Evolutionary conservation across 2,329 filamentous ascomycete species (phyloP).

Genomic region (Penicillium paneum): DNA sequence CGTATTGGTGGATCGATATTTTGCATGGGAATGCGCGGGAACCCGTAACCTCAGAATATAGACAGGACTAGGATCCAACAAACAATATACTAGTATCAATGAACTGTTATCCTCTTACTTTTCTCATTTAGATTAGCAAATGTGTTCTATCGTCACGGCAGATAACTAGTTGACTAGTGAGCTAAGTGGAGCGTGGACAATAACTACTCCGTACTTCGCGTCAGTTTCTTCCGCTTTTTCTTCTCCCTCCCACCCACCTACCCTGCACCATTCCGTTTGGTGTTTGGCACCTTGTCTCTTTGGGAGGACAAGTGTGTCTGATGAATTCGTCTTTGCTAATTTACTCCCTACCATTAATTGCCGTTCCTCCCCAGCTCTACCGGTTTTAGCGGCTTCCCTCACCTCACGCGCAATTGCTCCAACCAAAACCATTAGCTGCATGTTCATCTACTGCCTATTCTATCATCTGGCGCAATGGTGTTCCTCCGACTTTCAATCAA

Average conservation of each 20-base stretch:
- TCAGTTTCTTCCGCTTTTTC: slow-evolving; percentile 1
- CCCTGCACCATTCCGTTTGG: neutral
- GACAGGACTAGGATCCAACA: neutral
- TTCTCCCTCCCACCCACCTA: neutral
- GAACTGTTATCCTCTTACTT: neutral
- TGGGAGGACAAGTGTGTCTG: neutral
- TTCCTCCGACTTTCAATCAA: slow-evolving; percentile 38
- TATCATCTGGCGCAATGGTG: slow-evolving; percentile 25
- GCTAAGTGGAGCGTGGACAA: neutral
- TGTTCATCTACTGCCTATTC: neutral
- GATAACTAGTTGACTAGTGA: neutral
- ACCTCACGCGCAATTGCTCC: neutral
- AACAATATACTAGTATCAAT: neutral
- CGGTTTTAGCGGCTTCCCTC: neutral
- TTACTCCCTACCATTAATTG: neutral
- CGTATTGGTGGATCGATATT: neutral
- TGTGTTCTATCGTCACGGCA: neutral
- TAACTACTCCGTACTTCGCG: neutral
- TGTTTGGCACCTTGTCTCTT: neutral
- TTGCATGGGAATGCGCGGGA: neutral
- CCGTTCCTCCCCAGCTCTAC: neutral
- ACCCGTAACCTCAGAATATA: neutral
- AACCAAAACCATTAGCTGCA: no score
- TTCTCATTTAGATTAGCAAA: neutral
- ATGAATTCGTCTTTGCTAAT: neutral